Conservation (phyloP, 441 rosid species). For the Manihot esculenta region DNA sequence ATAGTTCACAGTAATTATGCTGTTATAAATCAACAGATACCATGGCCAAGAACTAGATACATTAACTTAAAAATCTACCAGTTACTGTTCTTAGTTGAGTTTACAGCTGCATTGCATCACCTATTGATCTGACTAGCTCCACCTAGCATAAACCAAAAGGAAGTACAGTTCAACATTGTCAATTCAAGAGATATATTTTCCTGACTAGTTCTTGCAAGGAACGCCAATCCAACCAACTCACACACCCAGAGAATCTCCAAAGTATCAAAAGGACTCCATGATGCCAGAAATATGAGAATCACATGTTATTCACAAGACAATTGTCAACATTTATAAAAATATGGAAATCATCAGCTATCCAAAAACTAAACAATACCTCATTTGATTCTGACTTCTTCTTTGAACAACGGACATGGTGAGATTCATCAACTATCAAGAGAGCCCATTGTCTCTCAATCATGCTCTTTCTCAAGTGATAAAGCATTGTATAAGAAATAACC, state of each 20-base stretch:
- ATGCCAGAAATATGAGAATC: conserved; percentile 7
- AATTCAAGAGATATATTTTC: neutral
- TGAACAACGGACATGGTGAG: conserved; percentile 87
- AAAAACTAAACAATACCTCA: conserved; percentile 47
- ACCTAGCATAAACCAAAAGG: neutral
- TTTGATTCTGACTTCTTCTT: conserved; percentile 62
- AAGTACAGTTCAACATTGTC: neutral
- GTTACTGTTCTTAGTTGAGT: neutral
- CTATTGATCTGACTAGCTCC: neutral
- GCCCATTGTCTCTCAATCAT: conserved; percentile 85
- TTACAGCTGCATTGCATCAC: neutral
- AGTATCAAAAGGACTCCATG: neutral
- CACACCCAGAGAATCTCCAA: neutral
- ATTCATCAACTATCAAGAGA: conserved; percentile 85
- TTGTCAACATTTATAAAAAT: neutral
- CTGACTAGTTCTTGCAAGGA: neutral
- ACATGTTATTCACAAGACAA: neutral
- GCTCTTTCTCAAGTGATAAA: conserved; percentile 63
- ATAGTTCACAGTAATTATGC: neutral
- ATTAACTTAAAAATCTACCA: neutral
- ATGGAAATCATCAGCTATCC: neutral
- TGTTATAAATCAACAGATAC: neutral
- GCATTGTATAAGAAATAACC: conserved; percentile 91
- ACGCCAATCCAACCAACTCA: neutral
- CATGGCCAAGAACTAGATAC: neutral